Evolutionary conservation across 306 rosid genomes (phyloP).

Genomic region (Nissolia schottii): DNA sequence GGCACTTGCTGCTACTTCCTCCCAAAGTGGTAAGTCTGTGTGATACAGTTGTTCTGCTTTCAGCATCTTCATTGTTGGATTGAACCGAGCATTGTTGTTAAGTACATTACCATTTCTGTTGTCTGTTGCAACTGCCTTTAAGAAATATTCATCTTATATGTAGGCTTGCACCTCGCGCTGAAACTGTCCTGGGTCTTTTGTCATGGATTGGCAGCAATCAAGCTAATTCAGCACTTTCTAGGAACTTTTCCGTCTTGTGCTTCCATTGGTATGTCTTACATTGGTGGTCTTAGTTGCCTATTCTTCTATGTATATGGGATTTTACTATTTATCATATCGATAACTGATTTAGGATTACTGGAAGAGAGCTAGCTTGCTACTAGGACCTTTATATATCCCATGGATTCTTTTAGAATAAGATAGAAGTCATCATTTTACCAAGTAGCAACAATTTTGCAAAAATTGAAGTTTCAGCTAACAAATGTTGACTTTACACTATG

Average conservation of each 20-base stretch:
- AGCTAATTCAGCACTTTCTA: constrained; percentile 68
- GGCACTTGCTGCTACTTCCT: constrained; percentile 47
- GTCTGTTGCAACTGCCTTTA: not conserved
- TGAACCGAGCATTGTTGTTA: not conserved
- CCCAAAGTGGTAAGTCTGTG: constrained; percentile 49
- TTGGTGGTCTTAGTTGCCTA: not conserved
- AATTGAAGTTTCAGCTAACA: not conserved
- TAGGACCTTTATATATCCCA: not conserved
- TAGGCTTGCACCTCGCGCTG: constrained; percentile 52
- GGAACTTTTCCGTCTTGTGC: constrained; percentile 82
- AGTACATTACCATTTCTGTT: not conserved
- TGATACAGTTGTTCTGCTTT: not conserved
- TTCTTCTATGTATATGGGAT: constrained; percentile 3
- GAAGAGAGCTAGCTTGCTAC: not conserved
- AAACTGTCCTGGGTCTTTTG: constrained; percentile 70
- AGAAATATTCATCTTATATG: not conserved
- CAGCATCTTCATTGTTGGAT: not conserved
- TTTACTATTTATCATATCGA: not conserved
- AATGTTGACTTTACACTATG: not conserved
- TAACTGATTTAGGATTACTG: not conserved
- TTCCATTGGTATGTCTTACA: constrained; percentile 67
- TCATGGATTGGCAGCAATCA: constrained; percentile 81
- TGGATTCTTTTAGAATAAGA: not conserved
- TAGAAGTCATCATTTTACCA: not conserved
- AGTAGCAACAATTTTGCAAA: not conserved